Conservation (phyloP, 2,329 filamentous ascomycete species). For the Albophoma yamanashiensis region DNA sequence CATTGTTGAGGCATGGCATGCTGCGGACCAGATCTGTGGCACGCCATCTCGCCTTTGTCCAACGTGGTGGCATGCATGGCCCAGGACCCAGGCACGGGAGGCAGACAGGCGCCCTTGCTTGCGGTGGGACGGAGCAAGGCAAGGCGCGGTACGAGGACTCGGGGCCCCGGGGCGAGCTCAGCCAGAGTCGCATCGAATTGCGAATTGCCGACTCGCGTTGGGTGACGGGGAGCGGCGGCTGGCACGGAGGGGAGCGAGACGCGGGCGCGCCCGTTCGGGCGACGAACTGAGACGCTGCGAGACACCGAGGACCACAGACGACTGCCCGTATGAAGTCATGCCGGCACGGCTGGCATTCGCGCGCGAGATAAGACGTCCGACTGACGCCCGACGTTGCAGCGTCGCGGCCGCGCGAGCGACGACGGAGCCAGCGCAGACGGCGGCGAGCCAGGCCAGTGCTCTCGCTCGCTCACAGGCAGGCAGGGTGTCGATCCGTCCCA, state of each 20-base stretch:
- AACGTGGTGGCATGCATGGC: conserved; percentile 10
- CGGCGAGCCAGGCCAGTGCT: not conserved
- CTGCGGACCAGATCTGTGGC: conserved; percentile 25
- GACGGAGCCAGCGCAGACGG: not conserved
- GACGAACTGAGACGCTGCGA: conserved; percentile 13
- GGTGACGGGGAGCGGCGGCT: not conserved
- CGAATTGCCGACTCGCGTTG: conserved; percentile 2
- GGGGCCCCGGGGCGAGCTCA: not conserved
- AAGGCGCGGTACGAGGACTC: not conserved
- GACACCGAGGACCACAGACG: conserved; percentile 8
- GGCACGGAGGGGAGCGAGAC: conserved; percentile 5
- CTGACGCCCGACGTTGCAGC: not conserved
- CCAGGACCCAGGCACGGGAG: not conserved
- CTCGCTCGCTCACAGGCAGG: too few relatives aligned
- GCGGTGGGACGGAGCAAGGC: not conserved
- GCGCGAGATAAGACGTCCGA: not conserved
- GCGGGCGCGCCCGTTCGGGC: conserved; percentile 5
- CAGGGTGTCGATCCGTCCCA: too few relatives aligned
- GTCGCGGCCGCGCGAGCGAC: not conserved
- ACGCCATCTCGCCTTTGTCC: conserved; percentile 27
- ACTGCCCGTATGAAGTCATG: not conserved
- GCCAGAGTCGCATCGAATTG: conserved; percentile 2
- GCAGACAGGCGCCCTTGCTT: not conserved
- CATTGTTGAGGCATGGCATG: conserved; percentile 22
- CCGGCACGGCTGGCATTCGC: not conserved